Evolutionary conservation across 2,329 filamentous ascomycete genomes (phyloP).

Genomic region (Sporothrix sp.): DNA sequence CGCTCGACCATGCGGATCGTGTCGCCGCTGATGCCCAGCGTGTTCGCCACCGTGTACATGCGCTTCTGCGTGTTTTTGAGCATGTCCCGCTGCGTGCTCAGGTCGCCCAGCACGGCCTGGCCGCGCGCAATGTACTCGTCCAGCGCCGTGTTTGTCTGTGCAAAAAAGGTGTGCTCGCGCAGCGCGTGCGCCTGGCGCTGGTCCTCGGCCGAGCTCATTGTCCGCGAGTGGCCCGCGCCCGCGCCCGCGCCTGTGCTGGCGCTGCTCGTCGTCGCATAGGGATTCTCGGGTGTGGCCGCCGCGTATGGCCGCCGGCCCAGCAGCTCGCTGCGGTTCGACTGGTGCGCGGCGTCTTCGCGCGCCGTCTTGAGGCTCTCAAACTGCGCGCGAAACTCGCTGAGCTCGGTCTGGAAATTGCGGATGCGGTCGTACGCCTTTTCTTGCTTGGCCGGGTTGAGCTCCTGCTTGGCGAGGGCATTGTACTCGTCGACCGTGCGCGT

Average conservation of each 20-base stretch:
- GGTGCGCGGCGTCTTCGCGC: slow-evolving; percentile 62
- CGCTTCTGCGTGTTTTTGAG: slow-evolving; percentile 88
- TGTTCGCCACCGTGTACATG: slow-evolving; percentile 89
- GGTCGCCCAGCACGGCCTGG: slow-evolving; percentile 77
- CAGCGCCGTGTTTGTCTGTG: slow-evolving; percentile 69
- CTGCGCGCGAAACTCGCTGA: slow-evolving; percentile 67
- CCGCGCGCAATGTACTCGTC: slow-evolving; percentile 93
- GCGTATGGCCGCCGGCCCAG: slow-evolving; percentile 76
- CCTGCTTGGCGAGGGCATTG: slow-evolving; percentile 70
- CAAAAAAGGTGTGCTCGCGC: slow-evolving; percentile 81
- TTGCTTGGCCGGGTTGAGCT: slow-evolving; percentile 83
- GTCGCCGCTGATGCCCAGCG: slow-evolving; percentile 83
- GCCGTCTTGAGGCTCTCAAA: slow-evolving; percentile 69
- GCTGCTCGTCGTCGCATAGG: slow-evolving; percentile 52
- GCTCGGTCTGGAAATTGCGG: slow-evolving; percentile 73
- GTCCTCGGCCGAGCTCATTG: slow-evolving; percentile 30
- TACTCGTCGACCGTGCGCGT: slow-evolving; percentile 91
- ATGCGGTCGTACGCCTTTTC: slow-evolving; percentile 81
- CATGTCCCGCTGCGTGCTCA: slow-evolving; percentile 85
- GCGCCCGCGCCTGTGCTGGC: slow-evolving; percentile 33
- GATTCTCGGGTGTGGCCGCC: slow-evolving; percentile 78
- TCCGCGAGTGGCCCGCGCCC: slow-evolving; percentile 28
- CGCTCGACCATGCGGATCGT: slow-evolving; percentile 96
- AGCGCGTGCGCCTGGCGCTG: slow-evolving; percentile 72
- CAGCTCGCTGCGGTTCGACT: slow-evolving; percentile 64